Percentiles rank a stretch among this genome's conserved stretches.
Evolutionary conservation across 345 rosid species (phyloP).

Genomic region (Isatis tinctoria): DNA sequence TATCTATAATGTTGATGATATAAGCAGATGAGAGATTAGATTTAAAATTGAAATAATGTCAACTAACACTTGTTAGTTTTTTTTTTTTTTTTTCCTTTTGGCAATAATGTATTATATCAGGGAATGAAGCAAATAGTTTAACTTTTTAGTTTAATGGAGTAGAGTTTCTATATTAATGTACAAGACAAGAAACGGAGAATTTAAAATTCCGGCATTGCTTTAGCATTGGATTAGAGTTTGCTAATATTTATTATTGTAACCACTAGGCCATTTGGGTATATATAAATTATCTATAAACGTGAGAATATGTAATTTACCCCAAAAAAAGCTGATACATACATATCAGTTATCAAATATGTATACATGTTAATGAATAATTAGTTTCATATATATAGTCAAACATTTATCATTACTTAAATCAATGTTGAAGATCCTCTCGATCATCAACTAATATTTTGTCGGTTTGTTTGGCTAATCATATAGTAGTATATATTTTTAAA

Average conservation of each 20-base stretch:
- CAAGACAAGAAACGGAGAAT: constrained; percentile 16
- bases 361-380: not conserved
- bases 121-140: not conserved
- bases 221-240: not conserved
- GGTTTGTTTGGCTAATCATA: not conserved
- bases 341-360: not conserved
- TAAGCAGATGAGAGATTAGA: not conserved
- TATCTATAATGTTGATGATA: not conserved
- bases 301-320: constrained; percentile 10
- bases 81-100: not conserved
- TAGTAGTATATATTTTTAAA: not conserved
- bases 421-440: constrained; percentile 14
- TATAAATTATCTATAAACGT: constrained; percentile 13
- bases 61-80: not conserved
- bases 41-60: not conserved
- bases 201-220: not conserved
- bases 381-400: not conserved
- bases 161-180: constrained; percentile 4
- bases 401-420: not conserved
- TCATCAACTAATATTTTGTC: not conserved
- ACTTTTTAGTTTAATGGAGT: not conserved
- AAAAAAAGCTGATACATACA: not conserved
- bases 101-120: not conserved
- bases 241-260: not conserved
- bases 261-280: constrained; percentile 15